Evolutionary conservation across 805 yeast species (phyloP), one percentile per base, ranked within the genome.

Genomic region (Huiozyma naganishii): DNA sequence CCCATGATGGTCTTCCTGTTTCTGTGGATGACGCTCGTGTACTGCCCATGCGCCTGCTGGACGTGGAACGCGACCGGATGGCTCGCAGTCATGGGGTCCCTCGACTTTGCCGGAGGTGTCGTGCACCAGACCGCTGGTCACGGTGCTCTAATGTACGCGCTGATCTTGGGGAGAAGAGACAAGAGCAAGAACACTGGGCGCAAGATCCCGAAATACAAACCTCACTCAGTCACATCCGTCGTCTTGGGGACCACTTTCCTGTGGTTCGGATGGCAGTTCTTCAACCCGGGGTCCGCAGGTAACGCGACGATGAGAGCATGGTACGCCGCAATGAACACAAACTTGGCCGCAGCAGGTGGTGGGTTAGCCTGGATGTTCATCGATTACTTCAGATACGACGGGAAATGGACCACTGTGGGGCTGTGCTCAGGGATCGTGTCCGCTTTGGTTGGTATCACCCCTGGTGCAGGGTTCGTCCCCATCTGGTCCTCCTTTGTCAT

Each of bases 61-160:
- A 84, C 95, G 27, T 92, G 98, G 98, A 90, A 90, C 65, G 76
- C 81, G 27, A 75, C 75, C 45, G 98, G 98, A 42, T 92, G 97
- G 98, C 73, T 90, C 52, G 75, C 72, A 44, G 66, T 67, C 39
- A 72, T 90, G 43, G 97, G 97, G 51, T 81, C 89, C 33, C 74
- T 87, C 48, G 98, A 92, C 70, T 92, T 85, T 61, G 98, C 98
- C 23, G 98, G 98, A 61, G 97, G 97, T 61, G 96, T 97, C 48
- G 97, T 92, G 48, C 98, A 92, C 69, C 86, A 85, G 69, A 70
- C 88, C 54, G 84, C 95, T 33, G 98, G 98, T 54, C 84, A 80
- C 53, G 94, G 95, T 62, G 97, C 97, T 41, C 72, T 92, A 51
- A 90, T 96, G 46, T 90, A 90, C 63, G 95, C 98, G 29, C 73